Conservation (phyloP, 1,139 yeast genomes). For the Pichia inconspicua region DNA sequence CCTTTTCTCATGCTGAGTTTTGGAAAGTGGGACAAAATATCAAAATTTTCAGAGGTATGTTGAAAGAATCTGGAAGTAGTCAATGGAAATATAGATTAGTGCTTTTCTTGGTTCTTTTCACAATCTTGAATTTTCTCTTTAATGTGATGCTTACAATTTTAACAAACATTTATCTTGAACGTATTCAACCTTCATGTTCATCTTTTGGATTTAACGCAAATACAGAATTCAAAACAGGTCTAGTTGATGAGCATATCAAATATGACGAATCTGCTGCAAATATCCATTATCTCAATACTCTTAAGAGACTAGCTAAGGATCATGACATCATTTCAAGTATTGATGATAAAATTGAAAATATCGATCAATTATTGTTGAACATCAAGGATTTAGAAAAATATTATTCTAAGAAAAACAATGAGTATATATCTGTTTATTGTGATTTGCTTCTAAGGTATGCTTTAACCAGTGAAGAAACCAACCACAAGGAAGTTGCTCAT, state of each 20-base stretch:
- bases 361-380: constrained; percentile 13
- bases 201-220: constrained; percentile 25
- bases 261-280: constrained; percentile 23
- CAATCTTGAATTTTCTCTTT: constrained; percentile 25
- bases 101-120: constrained; percentile 23
- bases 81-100: constrained; percentile 24
- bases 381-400: constrained; percentile 19
- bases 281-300: constrained; percentile 19
- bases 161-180: constrained; percentile 24
- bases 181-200: constrained; percentile 22
- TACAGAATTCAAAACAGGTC: constrained; percentile 26
- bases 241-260: constrained; percentile 26
- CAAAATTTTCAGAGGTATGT: constrained; percentile 19
- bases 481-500: constrained; percentile 11
- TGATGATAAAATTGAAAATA: constrained; percentile 10
- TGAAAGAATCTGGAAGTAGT: constrained; percentile 23
- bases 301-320: constrained; percentile 20
- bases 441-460: constrained; percentile 28
- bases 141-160: constrained; percentile 27
- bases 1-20: constrained; percentile 20
- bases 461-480: constrained; percentile 19
- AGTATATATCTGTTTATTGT: constrained; percentile 24
- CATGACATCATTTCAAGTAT: constrained; percentile 12
- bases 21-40: constrained; percentile 28
- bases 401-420: constrained; percentile 20